Evolutionary conservation across 23 red algal genomes (phyloP).

Genomic region (Gracilaria gracilis): DNA sequence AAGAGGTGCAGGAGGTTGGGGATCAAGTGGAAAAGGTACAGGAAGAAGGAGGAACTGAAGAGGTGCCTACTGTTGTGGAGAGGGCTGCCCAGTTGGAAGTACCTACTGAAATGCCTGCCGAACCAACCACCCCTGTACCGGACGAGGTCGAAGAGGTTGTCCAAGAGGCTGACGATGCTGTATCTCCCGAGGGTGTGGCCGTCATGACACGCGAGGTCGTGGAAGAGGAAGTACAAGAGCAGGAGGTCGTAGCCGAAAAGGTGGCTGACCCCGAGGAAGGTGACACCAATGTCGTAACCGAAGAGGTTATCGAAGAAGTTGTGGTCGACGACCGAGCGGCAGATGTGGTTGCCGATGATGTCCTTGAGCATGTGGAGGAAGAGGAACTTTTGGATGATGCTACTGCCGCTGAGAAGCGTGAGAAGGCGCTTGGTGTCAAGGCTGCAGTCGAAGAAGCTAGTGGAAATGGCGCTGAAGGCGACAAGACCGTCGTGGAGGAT

Average conservation of each 20-base stretch:
- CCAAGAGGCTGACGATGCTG: constrained; percentile 7
- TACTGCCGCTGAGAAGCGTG: constrained; percentile 15
- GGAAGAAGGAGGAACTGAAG: neutral
- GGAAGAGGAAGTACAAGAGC: too few species aligned
- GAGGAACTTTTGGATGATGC: constrained; percentile 48
- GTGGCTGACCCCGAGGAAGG: constrained; percentile 19
- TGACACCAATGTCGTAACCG: constrained; percentile 30
- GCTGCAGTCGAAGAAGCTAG: constrained; percentile 8
- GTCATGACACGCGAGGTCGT: constrained; percentile 35
- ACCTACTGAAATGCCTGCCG: neutral
- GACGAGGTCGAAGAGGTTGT: constrained; percentile 3
- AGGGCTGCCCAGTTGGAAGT: neutral
- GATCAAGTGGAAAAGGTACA: neutral
- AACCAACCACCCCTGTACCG: neutral
- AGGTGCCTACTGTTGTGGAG: constrained; percentile 17
- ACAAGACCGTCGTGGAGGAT: neutral
- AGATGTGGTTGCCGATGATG: constrained; percentile 31
- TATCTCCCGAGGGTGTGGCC: neutral
- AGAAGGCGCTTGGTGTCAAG: constrained; percentile 44
- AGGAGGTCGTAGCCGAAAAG: constrained; percentile 34
- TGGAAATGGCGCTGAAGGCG: neutral
- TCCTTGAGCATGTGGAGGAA: constrained; percentile 56
- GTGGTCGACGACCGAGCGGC: constrained; percentile 22
- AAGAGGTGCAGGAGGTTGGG: neutral
- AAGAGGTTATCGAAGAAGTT: constrained; percentile 62